Evolutionary conservation across 1,284 basidiomycete genomes (phyloP).

Genomic region (Macrocybe sp.): DNA sequence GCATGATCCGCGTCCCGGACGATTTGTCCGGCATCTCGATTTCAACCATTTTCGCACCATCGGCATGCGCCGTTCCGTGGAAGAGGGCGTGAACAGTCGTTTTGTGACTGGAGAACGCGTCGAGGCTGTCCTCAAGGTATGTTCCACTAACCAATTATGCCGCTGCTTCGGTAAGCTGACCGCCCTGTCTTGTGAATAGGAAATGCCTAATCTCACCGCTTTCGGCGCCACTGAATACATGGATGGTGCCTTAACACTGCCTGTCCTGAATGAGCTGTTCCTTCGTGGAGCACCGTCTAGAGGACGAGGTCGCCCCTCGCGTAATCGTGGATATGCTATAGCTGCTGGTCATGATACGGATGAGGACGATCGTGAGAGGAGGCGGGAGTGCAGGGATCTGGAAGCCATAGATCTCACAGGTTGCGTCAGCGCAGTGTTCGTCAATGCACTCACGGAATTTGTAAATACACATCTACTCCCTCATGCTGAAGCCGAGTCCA

Average conservation of each 20-base stretch:
- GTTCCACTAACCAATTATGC: conserved; percentile 1
- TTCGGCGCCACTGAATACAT: conserved; percentile 97
- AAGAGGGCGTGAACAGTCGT: conserved; percentile 83
- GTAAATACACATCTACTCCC: conserved; percentile 65
- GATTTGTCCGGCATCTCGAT: conserved; percentile 74
- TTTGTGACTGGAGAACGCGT: conserved; percentile 92
- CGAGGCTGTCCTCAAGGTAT: conserved; percentile 75
- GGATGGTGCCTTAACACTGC: conserved; percentile 81
- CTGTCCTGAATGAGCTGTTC: conserved; percentile 83
- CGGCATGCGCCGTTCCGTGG: conserved; percentile 88
- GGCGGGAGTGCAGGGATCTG: conserved; percentile 74
- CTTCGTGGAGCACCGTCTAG: conserved; percentile 72
- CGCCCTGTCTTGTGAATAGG: conserved; percentile 37
- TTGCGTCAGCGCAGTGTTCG: conserved; percentile 88
- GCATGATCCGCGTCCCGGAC: conserved; percentile 71
- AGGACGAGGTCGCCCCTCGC: conserved; percentile 64
- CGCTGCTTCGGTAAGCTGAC: conserved; percentile 11
- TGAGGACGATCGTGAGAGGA: conserved; percentile 68
- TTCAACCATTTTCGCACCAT: conserved; percentile 95
- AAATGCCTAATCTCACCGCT: conserved; percentile 76
- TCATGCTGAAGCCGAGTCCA: conserved; percentile 40
- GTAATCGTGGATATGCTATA: conserved; percentile 46
- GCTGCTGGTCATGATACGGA: conserved; percentile 49
- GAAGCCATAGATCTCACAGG: conserved; percentile 93
- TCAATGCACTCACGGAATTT: conserved; percentile 79